phyloP scores from a whole-genome alignment of 2,329 filamentous ascomycete genomes.

The Xylariales sp. region DNA sequence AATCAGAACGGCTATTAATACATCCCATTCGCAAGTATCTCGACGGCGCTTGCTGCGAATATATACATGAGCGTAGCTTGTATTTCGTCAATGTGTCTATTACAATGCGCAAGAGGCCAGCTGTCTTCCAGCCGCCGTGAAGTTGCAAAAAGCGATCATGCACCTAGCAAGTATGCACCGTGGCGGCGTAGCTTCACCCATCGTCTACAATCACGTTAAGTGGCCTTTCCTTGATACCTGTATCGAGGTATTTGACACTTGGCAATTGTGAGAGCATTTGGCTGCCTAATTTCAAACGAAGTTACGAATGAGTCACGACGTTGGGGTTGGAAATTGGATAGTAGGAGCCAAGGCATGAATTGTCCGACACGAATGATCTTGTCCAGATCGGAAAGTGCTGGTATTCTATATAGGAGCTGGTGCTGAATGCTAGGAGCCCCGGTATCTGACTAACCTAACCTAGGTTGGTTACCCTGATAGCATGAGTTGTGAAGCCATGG shows the following conservation, averaged over 20 bases:
- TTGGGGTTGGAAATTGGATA: no score
- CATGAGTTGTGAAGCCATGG: no score
- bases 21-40: not conserved
- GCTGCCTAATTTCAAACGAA: no score
- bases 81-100: not conserved
- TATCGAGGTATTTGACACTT: not conserved
- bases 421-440: no score
- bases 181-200: not conserved
- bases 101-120: constrained; percentile 1
- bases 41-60: not conserved
- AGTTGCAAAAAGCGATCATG: not conserved
- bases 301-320: no score
- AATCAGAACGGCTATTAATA: not conserved
- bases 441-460: no score
- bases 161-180: not conserved
- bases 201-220: not conserved
- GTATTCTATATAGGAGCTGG: no score
- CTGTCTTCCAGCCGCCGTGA: not conserved
- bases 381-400: no score
- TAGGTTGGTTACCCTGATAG: no score
- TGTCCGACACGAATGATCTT: no score
- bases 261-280: no score
- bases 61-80: not conserved
- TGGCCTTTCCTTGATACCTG: not conserved
- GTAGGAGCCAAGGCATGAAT: no score